Conservation (phyloP, 768 basidiomycete genomes). For the Omphalotus guepiniiformis region DNA sequence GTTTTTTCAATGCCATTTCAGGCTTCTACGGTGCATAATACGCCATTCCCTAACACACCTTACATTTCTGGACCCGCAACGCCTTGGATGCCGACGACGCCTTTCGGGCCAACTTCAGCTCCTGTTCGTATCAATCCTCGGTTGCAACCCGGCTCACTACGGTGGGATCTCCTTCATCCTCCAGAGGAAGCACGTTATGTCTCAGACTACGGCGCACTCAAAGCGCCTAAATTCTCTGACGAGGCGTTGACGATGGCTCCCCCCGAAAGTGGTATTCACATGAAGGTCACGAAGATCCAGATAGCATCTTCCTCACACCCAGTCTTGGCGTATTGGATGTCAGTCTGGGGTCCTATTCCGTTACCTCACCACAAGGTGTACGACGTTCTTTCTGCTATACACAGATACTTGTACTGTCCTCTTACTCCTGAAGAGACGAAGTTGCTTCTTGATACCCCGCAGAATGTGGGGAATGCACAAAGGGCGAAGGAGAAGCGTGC, state of each 20-base stretch:
- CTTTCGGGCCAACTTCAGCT: background rate
- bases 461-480: slow-evolving; percentile 3
- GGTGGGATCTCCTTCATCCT: slow-evolving; percentile 6
- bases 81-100: slow-evolving; percentile 7
- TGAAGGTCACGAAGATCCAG: slow-evolving; percentile 4
- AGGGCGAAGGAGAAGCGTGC: slow-evolving; percentile 4
- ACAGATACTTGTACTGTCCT: slow-evolving; percentile 4
- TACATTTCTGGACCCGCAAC: slow-evolving; percentile 1
- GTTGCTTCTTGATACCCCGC: slow-evolving; percentile 7
- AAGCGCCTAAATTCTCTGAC: slow-evolving; percentile 8
- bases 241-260: slow-evolving; percentile 4
- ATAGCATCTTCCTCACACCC: slow-evolving; percentile 1
- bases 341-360: slow-evolving; percentile 6
- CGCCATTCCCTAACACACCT: slow-evolving; percentile 2
- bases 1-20: slow-evolving; percentile 3
- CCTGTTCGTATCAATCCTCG: slow-evolving; percentile 6
- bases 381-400: slow-evolving; percentile 3
- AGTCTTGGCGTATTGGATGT: slow-evolving; percentile 4
- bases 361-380: slow-evolving; percentile 4
- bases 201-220: slow-evolving; percentile 4
- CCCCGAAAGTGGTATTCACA: background rate
- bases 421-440: slow-evolving; percentile 3
- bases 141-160: background rate
- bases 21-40: slow-evolving; percentile 6
- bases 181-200: slow-evolving; percentile 7